phyloP scores from a whole-genome alignment of 179 eudicot species.

The Nepenthes alata region DNA sequence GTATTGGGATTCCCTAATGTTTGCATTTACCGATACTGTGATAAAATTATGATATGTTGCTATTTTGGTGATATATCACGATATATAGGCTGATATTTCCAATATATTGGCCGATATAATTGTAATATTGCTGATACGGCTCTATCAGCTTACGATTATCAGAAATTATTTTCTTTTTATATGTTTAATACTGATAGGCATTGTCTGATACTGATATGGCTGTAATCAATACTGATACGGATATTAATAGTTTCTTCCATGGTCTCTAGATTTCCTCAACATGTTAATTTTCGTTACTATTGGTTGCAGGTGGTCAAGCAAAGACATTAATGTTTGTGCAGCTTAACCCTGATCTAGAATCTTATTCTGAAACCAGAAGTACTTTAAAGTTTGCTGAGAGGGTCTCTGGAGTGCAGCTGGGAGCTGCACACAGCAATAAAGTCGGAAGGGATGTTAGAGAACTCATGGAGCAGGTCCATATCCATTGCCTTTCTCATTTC shows the following conservation, averaged over 20 bases:
- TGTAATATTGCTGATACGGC: too few species aligned
- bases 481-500: neutral
- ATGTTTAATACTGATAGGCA: too few species aligned
- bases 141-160: too few species aligned
- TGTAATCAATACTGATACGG: too few species aligned
- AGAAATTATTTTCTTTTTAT: too few species aligned
- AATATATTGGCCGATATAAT: too few species aligned
- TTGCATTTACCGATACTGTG: too few species aligned
- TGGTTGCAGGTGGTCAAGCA: slow-evolving; percentile 79
- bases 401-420: slow-evolving; percentile 97
- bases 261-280: neutral
- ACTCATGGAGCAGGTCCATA: slow-evolving; percentile 84
- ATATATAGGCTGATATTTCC: too few species aligned
- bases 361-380: slow-evolving; percentile 78
- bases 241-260: neutral
- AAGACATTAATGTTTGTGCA: slow-evolving; percentile 97
- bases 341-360: slow-evolving; percentile 92
- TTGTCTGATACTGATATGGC: too few species aligned
- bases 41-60: too few species aligned
- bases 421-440: slow-evolving; percentile 85
- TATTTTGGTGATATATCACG: too few species aligned
- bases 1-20: too few species aligned
- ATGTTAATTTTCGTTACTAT: neutral
- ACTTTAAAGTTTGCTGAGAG: slow-evolving; percentile 96
- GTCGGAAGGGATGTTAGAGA: slow-evolving; percentile 92